phyloP scores from a whole-genome alignment of 2,329 filamentous ascomycete genomes.

The Fusarium continuum region DNA sequence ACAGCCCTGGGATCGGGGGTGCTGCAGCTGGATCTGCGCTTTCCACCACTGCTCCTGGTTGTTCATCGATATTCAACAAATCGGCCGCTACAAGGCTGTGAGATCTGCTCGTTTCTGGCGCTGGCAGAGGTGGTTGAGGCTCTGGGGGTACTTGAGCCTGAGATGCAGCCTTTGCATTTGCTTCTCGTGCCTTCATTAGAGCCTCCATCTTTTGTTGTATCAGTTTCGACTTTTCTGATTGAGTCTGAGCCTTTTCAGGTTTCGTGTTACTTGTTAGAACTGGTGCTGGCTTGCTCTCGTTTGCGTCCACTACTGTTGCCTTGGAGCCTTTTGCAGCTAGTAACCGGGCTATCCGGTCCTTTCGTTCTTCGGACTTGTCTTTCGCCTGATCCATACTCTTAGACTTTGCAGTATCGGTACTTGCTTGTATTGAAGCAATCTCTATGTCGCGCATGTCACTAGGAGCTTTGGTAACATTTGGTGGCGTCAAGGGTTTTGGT shows the following conservation, averaged over 20 bases:
- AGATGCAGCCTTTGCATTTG: conserved; percentile 44
- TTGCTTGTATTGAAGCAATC: neutral
- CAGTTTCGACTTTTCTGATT: conserved; percentile 76
- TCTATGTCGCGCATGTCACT: neutral
- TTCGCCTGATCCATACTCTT: conserved; percentile 59
- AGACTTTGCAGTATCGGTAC: neutral
- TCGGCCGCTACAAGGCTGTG: conserved; percentile 3
- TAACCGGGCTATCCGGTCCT: conserved; percentile 79
- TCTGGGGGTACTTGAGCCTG: neutral
- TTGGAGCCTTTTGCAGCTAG: conserved; percentile 77
- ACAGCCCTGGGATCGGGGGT: conserved; percentile 51
- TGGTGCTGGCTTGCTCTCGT: conserved; percentile 1
- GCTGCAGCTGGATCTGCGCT: conserved; percentile 20
- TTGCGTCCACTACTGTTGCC: conserved; percentile 22
- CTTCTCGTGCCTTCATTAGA: conserved; percentile 67
- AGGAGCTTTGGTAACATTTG: neutral
- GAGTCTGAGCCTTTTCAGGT: conserved; percentile 35
- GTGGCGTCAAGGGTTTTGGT: neutral
- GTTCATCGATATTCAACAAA: neutral
- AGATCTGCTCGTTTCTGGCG: conserved; percentile 7
- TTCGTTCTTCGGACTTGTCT: conserved; percentile 68
- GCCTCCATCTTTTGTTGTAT: conserved; percentile 83
- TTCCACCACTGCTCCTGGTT: conserved; percentile 5
- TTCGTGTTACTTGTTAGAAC: conserved; percentile 37
- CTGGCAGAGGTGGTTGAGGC: neutral